Base-by-base conservation (phyloP, 2,329 filamentous ascomycete species). In the Penicillium paneum region DNA sequence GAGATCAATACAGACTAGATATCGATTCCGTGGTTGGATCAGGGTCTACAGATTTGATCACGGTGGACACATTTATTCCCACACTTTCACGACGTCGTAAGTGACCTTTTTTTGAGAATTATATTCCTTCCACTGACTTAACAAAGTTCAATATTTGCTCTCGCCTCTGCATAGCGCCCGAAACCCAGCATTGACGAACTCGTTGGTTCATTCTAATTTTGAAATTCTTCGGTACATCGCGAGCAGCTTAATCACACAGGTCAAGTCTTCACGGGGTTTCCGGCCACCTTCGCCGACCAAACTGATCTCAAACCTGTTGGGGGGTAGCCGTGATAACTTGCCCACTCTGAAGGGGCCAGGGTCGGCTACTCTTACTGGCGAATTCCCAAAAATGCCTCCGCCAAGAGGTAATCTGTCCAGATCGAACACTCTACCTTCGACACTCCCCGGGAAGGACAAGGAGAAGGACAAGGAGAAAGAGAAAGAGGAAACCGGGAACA, bases 201-300 rank as follows among this genome's bases (percentile, higher is more conserved):
- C 88, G 0, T 77, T 96, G 57, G 81, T 96, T 3, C 86, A 86
- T 11, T 90, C 89, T 61, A 89, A 96, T 67, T 85, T 86, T 42
- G 91, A 91, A 58, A 84, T 90, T 2, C 78, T 96, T 28, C 86
- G 87, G 32, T 84, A 85, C 4, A 76, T 96, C 24, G 82, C 81
- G 43, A 78, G 89, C 38, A 78, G 83, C 19, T 78, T 83, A 31
- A 82, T 86, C 38, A 79, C 82, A 0, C 84, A 86, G 65, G 88
- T 84, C 69, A 82, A 84, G 11, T 69, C 66, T 26, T 67, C 71
- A 35, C 82, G 82, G 51, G 86, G 85, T 0, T 89, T 90, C 67
- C 81, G 93, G 10, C 85, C 86, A 5, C 83, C 87, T n/a, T 97
- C 92, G 0, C 92, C 93, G 0, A 90, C 95, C 44, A 97, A 97